A percentile compares a stretch with the other conserved stretches of the same genome.
Evolutionary conservation across 2,329 filamentous ascomycete genomes (phyloP).

Genomic region (Colletotrichum eremochloae): DNA sequence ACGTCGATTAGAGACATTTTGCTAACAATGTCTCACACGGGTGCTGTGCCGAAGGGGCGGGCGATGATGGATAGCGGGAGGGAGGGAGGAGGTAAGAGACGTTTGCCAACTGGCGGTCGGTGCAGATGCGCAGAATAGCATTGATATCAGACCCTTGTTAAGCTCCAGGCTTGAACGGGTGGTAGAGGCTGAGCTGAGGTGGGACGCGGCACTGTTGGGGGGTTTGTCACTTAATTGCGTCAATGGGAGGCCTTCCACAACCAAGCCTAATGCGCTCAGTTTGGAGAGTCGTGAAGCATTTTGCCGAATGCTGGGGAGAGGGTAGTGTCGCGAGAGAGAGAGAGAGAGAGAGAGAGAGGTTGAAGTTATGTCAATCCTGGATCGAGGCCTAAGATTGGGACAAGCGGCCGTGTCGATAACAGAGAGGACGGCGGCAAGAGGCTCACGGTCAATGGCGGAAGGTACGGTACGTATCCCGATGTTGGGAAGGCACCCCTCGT

Average conservation of each 20-base stretch:
- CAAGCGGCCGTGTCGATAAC: background rate
- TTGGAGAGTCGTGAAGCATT: background rate
- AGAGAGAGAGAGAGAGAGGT: background rate
- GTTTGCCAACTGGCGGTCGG: conserved; percentile 37
- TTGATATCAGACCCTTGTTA: conserved; percentile 10
- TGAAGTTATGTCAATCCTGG: conserved; percentile 23
- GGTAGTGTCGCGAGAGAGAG: background rate
- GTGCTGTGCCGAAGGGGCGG: conserved; percentile 29
- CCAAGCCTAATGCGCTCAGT: background rate
- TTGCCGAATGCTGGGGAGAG: conserved; percentile 6
- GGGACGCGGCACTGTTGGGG: conserved; percentile 20
- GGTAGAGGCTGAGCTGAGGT: conserved; percentile 32
- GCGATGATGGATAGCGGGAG: conserved; percentile 11
- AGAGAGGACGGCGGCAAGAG: background rate
- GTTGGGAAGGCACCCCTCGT: background rate
- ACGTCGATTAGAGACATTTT: conserved; percentile 28
- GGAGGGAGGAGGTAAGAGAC: conserved; percentile 19
- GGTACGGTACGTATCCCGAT: background rate
- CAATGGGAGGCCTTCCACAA: conserved; percentile 17
- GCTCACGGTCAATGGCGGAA: background rate
- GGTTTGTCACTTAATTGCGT: conserved; percentile 9
- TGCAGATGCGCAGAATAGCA: background rate
- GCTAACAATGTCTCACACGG: conserved; percentile 29
- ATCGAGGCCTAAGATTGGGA: conserved; percentile 18
- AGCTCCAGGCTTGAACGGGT: conserved; percentile 26